phyloP scores from a whole-genome alignment of 2,329 filamentous ascomycete genomes.

The Sclerotinia minor region DNA sequence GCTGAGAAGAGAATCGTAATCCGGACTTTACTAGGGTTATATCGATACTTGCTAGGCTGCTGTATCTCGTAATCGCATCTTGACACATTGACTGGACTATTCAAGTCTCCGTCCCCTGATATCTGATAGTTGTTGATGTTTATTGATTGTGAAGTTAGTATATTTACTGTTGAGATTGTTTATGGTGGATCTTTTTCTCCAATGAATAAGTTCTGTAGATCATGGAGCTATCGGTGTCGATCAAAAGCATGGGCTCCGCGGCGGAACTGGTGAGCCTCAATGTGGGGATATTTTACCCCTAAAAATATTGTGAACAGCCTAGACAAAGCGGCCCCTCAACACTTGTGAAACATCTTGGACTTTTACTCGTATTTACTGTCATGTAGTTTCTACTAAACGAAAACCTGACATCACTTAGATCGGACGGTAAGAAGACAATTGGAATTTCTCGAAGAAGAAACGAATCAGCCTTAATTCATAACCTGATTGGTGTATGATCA shows the following conservation, averaged over 20 bases:
- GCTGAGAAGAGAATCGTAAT: not conserved
- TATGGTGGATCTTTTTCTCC: not conserved
- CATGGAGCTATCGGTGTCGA: slow-evolving; percentile 6
- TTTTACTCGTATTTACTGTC: not conserved
- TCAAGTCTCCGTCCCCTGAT: not conserved
- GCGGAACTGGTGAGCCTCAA: slow-evolving; percentile 7
- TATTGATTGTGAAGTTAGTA: not conserved
- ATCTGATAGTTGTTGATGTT: not conserved
- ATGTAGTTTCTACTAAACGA: not conserved
- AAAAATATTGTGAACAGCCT: not conserved
- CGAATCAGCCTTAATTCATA: not conserved
- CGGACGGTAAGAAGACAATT: not conserved
- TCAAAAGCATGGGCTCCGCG: not conserved
- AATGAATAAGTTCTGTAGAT: slow-evolving; percentile 1
- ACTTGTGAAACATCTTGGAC: not conserved
- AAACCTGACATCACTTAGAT: slow-evolving; percentile 3
- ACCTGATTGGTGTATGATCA: slow-evolving; percentile 7
- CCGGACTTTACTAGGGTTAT: slow-evolving; percentile 15
- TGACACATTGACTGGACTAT: not conserved
- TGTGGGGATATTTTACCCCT: slow-evolving; percentile 17
- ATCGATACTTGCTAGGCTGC: not conserved
- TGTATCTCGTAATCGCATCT: slow-evolving; percentile 1
- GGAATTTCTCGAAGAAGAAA: not conserved
- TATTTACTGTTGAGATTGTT: not conserved
- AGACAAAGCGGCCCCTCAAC: not conserved